phyloP scores from a whole-genome alignment of 768 basidiomycete genomes.

The Dentipellis fragilis region DNA sequence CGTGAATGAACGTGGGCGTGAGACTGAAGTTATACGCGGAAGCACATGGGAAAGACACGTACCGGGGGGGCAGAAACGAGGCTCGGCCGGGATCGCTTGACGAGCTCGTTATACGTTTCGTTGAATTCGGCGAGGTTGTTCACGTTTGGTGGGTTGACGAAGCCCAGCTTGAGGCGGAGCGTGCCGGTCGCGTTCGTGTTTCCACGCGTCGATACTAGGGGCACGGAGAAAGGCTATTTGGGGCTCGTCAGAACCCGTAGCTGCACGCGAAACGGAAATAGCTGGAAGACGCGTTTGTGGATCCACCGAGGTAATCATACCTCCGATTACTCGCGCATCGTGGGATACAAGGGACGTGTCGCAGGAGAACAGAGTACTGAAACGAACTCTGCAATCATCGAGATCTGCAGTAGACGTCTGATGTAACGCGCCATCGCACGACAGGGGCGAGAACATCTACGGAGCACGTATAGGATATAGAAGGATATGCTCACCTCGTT shows the following conservation, averaged over 20 bases:
- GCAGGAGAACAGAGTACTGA: too few species aligned
- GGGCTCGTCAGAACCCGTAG: not conserved
- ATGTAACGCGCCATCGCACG: not conserved
- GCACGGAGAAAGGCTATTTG: slow-evolving; percentile 35
- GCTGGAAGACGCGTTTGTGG: not conserved
- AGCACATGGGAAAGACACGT: slow-evolving; percentile 1
- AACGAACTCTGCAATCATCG: too few species aligned
- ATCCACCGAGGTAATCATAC: too few species aligned
- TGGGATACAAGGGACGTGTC: too few species aligned
- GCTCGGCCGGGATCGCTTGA: slow-evolving; percentile 53
- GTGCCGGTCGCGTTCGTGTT: slow-evolving; percentile 38
- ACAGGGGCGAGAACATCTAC: not conserved
- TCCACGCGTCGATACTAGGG: slow-evolving; percentile 39
- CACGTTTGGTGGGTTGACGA: slow-evolving; percentile 35
- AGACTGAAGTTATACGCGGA: not conserved
- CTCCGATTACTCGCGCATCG: too few species aligned
- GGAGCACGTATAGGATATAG: not conserved
- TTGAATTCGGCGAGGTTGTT: slow-evolving; percentile 38
- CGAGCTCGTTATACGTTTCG: slow-evolving; percentile 53
- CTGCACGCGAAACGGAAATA: not conserved
- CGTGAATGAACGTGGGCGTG: not conserved
- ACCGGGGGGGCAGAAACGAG: slow-evolving; percentile 75
- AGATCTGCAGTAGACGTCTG: too few species aligned
- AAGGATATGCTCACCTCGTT: slow-evolving; percentile 47
- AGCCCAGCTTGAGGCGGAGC: slow-evolving; percentile 53